These are phyloP conservation scores for Marasmius sp. DNA, from an alignment of 1,284 basidiomycete genomes.

Conservation along the genomic window DNA sequence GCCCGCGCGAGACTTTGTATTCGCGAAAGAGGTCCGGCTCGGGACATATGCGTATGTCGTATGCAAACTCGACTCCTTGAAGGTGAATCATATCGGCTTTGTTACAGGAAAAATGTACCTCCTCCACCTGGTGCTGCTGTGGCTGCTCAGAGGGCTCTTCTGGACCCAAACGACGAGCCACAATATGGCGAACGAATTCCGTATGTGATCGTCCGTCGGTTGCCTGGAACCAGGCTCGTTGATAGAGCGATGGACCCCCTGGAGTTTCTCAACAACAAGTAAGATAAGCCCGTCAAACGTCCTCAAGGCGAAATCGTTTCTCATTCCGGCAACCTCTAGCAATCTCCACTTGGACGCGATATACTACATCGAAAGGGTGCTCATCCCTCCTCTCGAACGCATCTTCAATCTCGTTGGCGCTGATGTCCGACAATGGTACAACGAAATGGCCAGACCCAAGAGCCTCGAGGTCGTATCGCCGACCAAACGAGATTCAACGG, in stretches of 20 bases:
- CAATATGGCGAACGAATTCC: slow-evolving; percentile 94
- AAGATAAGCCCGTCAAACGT: neutral
- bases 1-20: slow-evolving; percentile 89
- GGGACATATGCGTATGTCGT: slow-evolving; percentile 80
- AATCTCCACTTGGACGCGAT: slow-evolving; percentile 66
- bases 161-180: slow-evolving; percentile 81
- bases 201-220: slow-evolving; percentile 80
- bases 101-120: slow-evolving; percentile 68
- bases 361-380: slow-evolving; percentile 89
- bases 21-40: slow-evolving; percentile 91
- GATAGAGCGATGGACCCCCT: slow-evolving; percentile 83
- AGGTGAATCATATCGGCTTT: neutral
- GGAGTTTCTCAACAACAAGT: slow-evolving; percentile 76
- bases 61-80: neutral
- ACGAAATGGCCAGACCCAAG: slow-evolving; percentile 77
- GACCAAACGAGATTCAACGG: slow-evolving; percentile 39
- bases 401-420: slow-evolving; percentile 93
- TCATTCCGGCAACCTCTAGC: neutral
- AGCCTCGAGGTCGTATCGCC: slow-evolving; percentile 44
- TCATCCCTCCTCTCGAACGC: slow-evolving; percentile 88
- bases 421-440: slow-evolving; percentile 87
- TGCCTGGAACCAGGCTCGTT: slow-evolving; percentile 69
- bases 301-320: neutral
- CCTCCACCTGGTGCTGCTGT: slow-evolving; percentile 92
- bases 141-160: slow-evolving; percentile 72